A percentile compares a stretch with the other conserved stretches of the same genome.
Evolutionary conservation across 805 yeast genomes (phyloP).

Genomic region (Saccharomyces jurei): DNA sequence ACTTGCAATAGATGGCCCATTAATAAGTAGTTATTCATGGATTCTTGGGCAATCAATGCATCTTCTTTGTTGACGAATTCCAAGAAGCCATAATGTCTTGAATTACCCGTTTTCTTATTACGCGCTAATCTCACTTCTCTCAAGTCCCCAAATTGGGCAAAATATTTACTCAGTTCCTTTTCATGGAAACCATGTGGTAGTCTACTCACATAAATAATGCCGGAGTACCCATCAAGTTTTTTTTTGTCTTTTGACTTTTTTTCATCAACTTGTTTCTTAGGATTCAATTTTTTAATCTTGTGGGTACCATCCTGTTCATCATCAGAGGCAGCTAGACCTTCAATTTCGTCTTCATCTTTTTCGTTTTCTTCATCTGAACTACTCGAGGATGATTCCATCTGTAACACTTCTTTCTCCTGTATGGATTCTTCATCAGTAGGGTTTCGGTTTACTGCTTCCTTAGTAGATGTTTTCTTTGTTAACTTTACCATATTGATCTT

Average conservation of each 20-base stretch:
- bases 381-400: constrained; percentile 17
- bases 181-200: constrained; percentile 91
- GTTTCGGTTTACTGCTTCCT: constrained; percentile 10
- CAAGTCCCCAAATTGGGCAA: constrained; percentile 84
- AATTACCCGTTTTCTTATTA: constrained; percentile 81
- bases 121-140: constrained; percentile 73
- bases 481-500: neutral
- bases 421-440: constrained; percentile 14
- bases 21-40: constrained; percentile 89
- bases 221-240: constrained; percentile 33
- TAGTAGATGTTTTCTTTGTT: neutral
- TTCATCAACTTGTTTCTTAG: constrained; percentile 17
- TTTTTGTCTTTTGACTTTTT: constrained; percentile 15
- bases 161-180: constrained; percentile 63
- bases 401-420: constrained; percentile 17
- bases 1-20: constrained; percentile 83
- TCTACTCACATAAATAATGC: constrained; percentile 83
- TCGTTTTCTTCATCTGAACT: constrained; percentile 23
- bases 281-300: constrained; percentile 25
- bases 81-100: constrained; percentile 86
- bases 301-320: constrained; percentile 24
- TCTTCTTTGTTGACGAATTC: constrained; percentile 71
- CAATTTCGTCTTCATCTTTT: constrained; percentile 22
- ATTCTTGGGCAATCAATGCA: constrained; percentile 83
- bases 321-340: constrained; percentile 28